Evolutionary conservation across 2,329 filamentous ascomycete genomes (phyloP).

Genomic region (Chaetomium globosum): DNA sequence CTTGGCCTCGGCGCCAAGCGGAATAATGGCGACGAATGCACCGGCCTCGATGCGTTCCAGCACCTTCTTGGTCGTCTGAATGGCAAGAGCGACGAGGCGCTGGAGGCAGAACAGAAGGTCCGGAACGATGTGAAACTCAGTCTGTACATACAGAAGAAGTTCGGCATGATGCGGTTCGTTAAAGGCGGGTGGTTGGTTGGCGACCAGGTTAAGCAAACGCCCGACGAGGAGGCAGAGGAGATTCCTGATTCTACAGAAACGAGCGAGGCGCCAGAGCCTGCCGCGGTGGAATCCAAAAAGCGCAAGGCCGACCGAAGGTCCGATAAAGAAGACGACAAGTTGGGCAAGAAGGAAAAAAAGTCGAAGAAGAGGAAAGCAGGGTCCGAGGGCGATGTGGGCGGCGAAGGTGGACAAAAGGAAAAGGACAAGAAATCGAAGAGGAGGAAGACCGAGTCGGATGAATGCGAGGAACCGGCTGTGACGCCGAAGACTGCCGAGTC

Average conservation of each 20-base stretch:
- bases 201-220: conserved; percentile 56
- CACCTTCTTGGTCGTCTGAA: conserved; percentile 86
- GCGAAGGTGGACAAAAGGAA: conserved; percentile 34
- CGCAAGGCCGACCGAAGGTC: conserved; percentile 34
- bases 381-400: conserved; percentile 40
- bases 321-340: conserved; percentile 33
- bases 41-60: conserved; percentile 84
- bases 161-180: conserved; percentile 83
- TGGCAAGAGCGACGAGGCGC: conserved; percentile 74
- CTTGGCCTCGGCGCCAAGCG: conserved; percentile 83
- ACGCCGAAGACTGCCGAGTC: conserved; percentile 26
- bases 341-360: conserved; percentile 49
- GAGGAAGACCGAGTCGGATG: conserved; percentile 49
- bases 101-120: conserved; percentile 69
- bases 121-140: conserved; percentile 71
- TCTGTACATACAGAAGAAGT: conserved; percentile 73
- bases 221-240: conserved; percentile 38
- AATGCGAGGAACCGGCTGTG: conserved; percentile 33
- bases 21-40: conserved; percentile 74
- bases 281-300: conserved; percentile 39
- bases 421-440: conserved; percentile 53
- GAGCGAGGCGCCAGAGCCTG: conserved; percentile 37
- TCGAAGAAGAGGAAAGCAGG: conserved; percentile 56
- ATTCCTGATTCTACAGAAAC: conserved; percentile 18
- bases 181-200: conserved; percentile 73